Percentiles rank a stretch among this genome's conserved stretches.
These are phyloP conservation scores for Penicillium pulvis DNA, from an alignment of 495 filamentous ascomycete genomes.

Conservation along the genomic window DNA sequence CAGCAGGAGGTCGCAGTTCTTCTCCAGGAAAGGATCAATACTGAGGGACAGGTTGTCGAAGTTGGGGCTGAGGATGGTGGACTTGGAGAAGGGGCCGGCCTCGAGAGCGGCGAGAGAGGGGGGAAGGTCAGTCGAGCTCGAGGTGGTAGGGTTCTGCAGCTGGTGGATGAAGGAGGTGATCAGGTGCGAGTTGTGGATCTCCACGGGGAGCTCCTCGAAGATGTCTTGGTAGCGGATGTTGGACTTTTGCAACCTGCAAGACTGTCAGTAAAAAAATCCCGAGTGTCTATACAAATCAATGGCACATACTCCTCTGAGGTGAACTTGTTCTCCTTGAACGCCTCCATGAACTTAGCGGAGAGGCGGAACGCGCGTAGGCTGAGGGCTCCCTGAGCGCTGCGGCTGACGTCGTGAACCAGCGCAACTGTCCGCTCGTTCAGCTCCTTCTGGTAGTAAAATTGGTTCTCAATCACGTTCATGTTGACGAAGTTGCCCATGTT, in stretches of 20 bases:
- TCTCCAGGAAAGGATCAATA: conserved; percentile 98
- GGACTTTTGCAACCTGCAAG: conserved; percentile 78
- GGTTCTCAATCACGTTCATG: conserved; percentile 94
- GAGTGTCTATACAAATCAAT: not conserved
- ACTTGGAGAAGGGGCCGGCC: conserved; percentile 46
- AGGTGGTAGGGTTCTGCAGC: conserved; percentile 62
- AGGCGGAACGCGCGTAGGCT: conserved; percentile 90
- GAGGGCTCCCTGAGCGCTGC: conserved; percentile 87
- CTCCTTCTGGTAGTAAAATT: conserved; percentile 94
- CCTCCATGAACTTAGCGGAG: conserved; percentile 84
- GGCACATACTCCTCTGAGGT: conserved; percentile 80
- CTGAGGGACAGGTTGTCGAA: conserved; percentile 85
- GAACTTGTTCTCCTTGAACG: conserved; percentile 96
- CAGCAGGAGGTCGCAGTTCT: conserved; percentile 92
- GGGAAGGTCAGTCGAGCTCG: conserved; percentile 67
- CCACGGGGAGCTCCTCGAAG: conserved; percentile 85
- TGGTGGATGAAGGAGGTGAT: conserved; percentile 94
- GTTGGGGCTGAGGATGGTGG: conserved; percentile 76
- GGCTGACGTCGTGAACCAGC: conserved; percentile 90
- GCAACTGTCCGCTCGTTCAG: conserved; percentile 91
- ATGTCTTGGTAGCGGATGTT: conserved; percentile 93
- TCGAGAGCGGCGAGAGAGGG: conserved; percentile 74
- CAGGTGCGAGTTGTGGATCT: conserved; percentile 95
- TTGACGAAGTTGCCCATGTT: conserved; percentile 99
- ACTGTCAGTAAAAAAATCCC: conserved; percentile 6